Evolutionary conservation across 2,329 filamentous ascomycete species (phyloP).

Genomic region (Penicillium sp.): DNA sequence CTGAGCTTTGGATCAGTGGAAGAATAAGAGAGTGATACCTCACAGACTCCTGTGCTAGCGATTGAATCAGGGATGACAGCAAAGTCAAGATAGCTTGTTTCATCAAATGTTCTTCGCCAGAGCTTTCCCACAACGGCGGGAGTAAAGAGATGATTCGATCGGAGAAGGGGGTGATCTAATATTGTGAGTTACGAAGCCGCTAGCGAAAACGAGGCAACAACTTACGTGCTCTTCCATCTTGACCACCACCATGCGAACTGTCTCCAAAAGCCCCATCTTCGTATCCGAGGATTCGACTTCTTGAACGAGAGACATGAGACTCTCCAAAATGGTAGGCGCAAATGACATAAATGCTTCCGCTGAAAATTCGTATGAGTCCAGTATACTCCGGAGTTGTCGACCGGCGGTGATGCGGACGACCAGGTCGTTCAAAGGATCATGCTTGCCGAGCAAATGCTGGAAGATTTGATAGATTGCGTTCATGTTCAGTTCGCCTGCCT

Average conservation of each 20-base stretch:
- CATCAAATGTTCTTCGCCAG: slow-evolving; percentile 84
- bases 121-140: slow-evolving; percentile 79
- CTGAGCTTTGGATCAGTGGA: slow-evolving; percentile 77
- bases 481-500: slow-evolving; percentile 66
- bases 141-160: slow-evolving; percentile 80
- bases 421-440: slow-evolving; percentile 78
- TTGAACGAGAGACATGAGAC: slow-evolving; percentile 74
- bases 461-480: slow-evolving; percentile 84
- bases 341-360: slow-evolving; percentile 73
- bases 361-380: slow-evolving; percentile 81
- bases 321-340: slow-evolving; percentile 69
- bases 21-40: slow-evolving; percentile 78
- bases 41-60: slow-evolving; percentile 75
- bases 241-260: slow-evolving; percentile 75
- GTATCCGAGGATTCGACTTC: slow-evolving; percentile 82
- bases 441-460: slow-evolving; percentile 75
- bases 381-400: slow-evolving; percentile 74
- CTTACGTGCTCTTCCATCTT: slow-evolving; percentile 72
- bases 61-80: slow-evolving; percentile 78
- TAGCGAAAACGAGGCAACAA: neutral
- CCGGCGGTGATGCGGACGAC: slow-evolving; percentile 91
- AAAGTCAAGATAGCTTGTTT: slow-evolving; percentile 91
- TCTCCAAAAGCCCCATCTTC: slow-evolving; percentile 85
- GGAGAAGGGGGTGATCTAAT: slow-evolving; percentile 62
- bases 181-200: neutral